Conservation (phyloP, 352 stramenopile species). For the Pythium utonaiense region DNA sequence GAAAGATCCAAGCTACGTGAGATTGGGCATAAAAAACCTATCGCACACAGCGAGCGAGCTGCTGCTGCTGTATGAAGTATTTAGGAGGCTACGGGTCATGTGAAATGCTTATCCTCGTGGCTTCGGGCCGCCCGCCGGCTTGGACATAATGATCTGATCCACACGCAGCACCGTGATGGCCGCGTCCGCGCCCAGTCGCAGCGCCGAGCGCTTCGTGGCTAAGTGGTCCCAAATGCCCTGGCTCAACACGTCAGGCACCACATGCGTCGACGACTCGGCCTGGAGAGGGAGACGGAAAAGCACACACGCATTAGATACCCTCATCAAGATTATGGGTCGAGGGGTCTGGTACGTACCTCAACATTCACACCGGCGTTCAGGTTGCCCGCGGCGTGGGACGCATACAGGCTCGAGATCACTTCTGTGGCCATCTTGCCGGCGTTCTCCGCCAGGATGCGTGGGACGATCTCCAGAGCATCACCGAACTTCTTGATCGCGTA, state of each 20-base stretch:
- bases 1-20: not conserved
- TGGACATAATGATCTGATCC: constrained; percentile 99
- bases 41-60: constrained; percentile 13
- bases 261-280: constrained; percentile 75
- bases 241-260: constrained; percentile 71
- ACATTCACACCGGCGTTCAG: constrained; percentile 93
- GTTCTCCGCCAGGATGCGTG: constrained; percentile 97
- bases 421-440: constrained; percentile 93
- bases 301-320: not conserved
- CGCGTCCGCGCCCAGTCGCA: constrained; percentile 96
- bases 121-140: constrained; percentile 94
- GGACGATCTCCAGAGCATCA: constrained; percentile 97
- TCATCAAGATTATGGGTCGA: no score
- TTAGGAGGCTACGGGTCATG: not conserved
- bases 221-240: constrained; percentile 93
- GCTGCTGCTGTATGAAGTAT: constrained; percentile 14
- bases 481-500: constrained; percentile 99
- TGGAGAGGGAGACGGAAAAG: constrained; percentile 23
- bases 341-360: constrained; percentile 50
- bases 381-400: constrained; percentile 93
- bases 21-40: constrained; percentile 15
- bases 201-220: constrained; percentile 94
- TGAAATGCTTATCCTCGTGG: constrained; percentile 63
- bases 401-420: constrained; percentile 93
- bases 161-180: constrained; percentile 98